Base-by-base conservation (phyloP, 352 stramenopile genomes). In the Globisporangium sylvaticum region DNA sequence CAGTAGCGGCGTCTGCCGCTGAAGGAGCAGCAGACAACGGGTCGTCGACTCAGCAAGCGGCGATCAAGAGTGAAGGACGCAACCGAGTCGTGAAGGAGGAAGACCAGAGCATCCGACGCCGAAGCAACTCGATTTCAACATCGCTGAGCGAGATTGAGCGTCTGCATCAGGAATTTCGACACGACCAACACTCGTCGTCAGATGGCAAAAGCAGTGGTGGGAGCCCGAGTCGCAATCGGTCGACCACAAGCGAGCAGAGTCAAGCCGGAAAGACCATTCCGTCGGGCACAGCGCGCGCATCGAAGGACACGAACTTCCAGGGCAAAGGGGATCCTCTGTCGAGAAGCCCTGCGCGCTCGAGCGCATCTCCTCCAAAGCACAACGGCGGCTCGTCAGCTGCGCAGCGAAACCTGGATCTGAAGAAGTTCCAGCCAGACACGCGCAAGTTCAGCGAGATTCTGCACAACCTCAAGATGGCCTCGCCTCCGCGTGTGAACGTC, bases 401-500 rank as follows among this genome's bases (percentile, higher is more conserved):
- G 10, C 29, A 69, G 42, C 79, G 80, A 54, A 82, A 86, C 27
- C 58, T 92, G 34, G 86, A 91, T 55, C 68, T 92, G 5, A 90
- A 90, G 70, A 82, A 87, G 27, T 91, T 91, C 65, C 79, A 91
- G 44, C 83, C 82, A 2, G 83, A 92, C 66, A 82, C 82, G 27
- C 83, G 86, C 60, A 83, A 87, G 61, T 93, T 91, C 74, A 80
- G 80, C 3, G 84, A 93, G 66, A 89, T 93, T 57, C 64, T 93
- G 25, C 76, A 81, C 65, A 87, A 88, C 24, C 77, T 93, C 53
- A 90, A 90, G 65, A 77, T 87, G 27, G 67, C 74, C 20, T 86
- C 80, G 24, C 70, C 76, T 24, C 69, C 75, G 39, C 69, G 71
- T 58, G 64, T 80, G 56, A 75, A 75, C 24, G 65, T 56, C 3